These are phyloP conservation scores for Cucumis hystrix DNA, from an alignment of 306 rosid species.

Conservation along the genomic window DNA sequence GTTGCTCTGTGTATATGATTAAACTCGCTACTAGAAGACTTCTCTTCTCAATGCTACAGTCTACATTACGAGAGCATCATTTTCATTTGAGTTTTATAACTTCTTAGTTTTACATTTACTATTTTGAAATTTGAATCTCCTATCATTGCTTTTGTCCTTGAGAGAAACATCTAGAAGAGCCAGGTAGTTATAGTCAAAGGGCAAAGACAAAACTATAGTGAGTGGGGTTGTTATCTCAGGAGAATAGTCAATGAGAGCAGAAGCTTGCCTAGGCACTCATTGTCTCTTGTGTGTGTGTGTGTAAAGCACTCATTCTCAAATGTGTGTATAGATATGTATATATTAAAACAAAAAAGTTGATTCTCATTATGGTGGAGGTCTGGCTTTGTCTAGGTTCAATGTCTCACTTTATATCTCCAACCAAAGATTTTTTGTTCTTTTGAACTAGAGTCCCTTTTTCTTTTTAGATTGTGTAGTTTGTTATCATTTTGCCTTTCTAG, in stretches of 20 bases:
- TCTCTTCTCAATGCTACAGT: not conserved
- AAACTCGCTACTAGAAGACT: not conserved
- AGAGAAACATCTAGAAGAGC: not conserved
- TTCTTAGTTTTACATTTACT: not conserved
- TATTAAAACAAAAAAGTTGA: not conserved
- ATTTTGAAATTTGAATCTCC: not conserved
- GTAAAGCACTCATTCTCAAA: not conserved
- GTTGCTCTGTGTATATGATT: not conserved
- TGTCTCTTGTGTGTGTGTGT: no score
- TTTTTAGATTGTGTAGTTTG: not conserved
- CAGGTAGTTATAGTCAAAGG: not conserved
- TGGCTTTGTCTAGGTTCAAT: not conserved
- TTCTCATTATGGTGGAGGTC: not conserved
- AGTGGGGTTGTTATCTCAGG: not conserved
- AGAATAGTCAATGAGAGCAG: not conserved
- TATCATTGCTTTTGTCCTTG: not conserved
- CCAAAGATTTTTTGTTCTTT: not conserved
- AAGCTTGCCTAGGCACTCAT: not conserved
- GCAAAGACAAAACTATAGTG: not conserved
- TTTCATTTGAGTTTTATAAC: not conserved
- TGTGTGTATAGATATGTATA: no score
- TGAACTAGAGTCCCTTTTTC: not conserved
- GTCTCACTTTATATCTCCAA: not conserved
- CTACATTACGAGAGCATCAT: conserved; percentile 8
- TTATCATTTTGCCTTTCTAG: not conserved